A percentile compares a stretch with the other conserved stretches of the same genome.
Evolutionary conservation across 2,329 filamentous ascomycete species (phyloP).

Genomic region (Rosellinia necatrix): DNA sequence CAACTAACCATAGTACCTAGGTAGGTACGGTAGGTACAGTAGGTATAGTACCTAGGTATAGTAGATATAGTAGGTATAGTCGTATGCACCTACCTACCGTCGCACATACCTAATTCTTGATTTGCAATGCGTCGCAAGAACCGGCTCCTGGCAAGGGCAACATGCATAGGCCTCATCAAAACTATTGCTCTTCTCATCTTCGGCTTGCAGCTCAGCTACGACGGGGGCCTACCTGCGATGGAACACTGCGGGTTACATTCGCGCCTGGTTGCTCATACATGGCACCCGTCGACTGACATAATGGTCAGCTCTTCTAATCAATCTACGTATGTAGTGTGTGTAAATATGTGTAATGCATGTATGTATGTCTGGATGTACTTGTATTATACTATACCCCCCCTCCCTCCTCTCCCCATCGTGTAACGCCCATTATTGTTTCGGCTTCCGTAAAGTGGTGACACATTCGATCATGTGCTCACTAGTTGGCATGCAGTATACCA

Average conservation of each 20-base stretch:
- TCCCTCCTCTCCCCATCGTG: constrained; percentile 8
- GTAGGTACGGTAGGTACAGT: constrained; percentile 3
- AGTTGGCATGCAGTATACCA: constrained; percentile 14
- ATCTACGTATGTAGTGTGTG: no score
- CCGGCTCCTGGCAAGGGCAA: not conserved
- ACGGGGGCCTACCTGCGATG: constrained; percentile 20
- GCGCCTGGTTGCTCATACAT: constrained; percentile 22
- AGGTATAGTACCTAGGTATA: no score
- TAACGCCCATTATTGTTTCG: constrained; percentile 7
- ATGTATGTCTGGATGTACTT: no score
- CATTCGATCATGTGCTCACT: constrained; percentile 24
- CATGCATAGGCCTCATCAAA: constrained; percentile 14
- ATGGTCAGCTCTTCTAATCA: constrained; percentile 12
- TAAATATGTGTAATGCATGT: no score
- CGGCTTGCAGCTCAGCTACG: constrained; percentile 22
- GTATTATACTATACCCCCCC: no score
- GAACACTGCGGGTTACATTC: constrained; percentile 25
- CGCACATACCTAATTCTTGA: constrained; percentile 3
- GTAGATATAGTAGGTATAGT: constrained; percentile 2
- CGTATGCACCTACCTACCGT: no score
- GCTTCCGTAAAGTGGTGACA: constrained; percentile 21
- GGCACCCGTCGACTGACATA: constrained; percentile 3
- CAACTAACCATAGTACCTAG: no score
- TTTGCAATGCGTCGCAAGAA: constrained; percentile 17
- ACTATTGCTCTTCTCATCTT: constrained; percentile 12